Percentiles rank a stretch among this genome's conserved stretches.
These are phyloP conservation scores for Saururus chinensis DNA, from an alignment of 164 flowering plant species.

Conservation along the genomic window DNA sequence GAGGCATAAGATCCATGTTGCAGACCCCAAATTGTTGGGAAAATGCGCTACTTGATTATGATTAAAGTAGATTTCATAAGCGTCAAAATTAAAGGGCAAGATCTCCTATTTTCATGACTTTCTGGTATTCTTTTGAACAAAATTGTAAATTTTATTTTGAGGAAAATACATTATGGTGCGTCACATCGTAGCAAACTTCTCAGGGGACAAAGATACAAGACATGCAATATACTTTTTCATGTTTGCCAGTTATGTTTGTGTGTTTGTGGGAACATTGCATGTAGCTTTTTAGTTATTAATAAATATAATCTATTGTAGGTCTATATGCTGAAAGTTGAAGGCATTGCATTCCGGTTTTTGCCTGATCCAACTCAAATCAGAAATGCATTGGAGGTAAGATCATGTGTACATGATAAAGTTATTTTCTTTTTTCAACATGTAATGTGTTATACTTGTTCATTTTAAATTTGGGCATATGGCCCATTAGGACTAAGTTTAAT, in stretches of 20 bases:
- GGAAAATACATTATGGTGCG: neutral
- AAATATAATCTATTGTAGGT: slow-evolving; percentile 35
- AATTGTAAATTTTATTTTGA: neutral
- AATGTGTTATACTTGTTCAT: neutral
- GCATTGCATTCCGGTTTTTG: slow-evolving; percentile 90
- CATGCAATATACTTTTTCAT: too few species aligned
- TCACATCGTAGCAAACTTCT: neutral
- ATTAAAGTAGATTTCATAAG: too few species aligned
- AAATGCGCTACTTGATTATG: too few species aligned
- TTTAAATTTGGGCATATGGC: too few species aligned
- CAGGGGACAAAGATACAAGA: too few species aligned
- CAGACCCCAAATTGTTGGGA: too few species aligned
- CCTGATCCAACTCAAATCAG: slow-evolving; percentile 95
- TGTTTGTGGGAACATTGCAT: neutral
- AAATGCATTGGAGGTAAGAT: slow-evolving; percentile 86
- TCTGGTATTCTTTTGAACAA: too few species aligned
- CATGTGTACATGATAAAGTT: too few species aligned
- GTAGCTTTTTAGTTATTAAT: neutral
- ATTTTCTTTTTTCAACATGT: neutral
- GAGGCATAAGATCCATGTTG: too few species aligned
- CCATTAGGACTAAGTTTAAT: too few species aligned
- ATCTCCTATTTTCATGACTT: too few species aligned
- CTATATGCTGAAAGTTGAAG: slow-evolving; percentile 91
- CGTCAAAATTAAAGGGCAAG: too few species aligned
- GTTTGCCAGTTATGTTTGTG: neutral